Conservation (phyloP, 2,329 filamentous ascomycete species). For the Thermothelomyces thermophilus region DNA sequence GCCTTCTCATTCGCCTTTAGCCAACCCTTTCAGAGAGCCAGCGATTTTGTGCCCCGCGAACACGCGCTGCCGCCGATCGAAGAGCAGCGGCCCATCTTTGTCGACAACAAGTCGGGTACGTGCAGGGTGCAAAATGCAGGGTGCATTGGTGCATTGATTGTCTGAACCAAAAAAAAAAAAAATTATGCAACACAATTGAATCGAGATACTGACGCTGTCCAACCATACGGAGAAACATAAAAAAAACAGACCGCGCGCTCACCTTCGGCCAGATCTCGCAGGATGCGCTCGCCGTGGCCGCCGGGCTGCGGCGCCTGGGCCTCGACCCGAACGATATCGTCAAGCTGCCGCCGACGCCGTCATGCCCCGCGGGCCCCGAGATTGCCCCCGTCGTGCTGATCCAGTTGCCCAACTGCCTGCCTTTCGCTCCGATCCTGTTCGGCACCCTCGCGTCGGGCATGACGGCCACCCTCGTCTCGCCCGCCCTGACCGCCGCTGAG, state of each 20-base stretch:
- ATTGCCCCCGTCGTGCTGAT: conserved; percentile 37
- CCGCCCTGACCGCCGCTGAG: conserved; percentile 35
- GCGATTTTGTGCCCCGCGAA: conserved; percentile 25
- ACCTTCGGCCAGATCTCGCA: conserved; percentile 30
- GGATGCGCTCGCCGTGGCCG: conserved; percentile 33
- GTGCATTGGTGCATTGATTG: too few relatives aligned
- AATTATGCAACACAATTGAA: too few relatives aligned
- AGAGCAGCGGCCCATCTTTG: conserved; percentile 32
- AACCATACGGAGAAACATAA: too few relatives aligned
- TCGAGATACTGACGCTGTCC: too few relatives aligned
- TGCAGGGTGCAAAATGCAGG: too few relatives aligned
- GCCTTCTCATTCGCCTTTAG: conserved; percentile 34
- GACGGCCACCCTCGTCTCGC: conserved; percentile 36
- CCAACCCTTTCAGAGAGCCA: conserved; percentile 32
- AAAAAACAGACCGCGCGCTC: conserved; percentile 30
- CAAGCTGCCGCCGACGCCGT: conserved; percentile 34
- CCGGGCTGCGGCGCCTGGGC: conserved; percentile 31
- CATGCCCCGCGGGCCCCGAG: conserved; percentile 32
- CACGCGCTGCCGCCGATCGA: conserved; percentile 31
- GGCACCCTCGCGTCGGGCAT: conserved; percentile 36
- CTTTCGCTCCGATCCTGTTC: conserved; percentile 33
- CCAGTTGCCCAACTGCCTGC: conserved; percentile 37
- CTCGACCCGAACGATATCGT: conserved; percentile 31
- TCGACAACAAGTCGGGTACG: conserved; percentile 36
- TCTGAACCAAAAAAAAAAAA: too few relatives aligned